Base-by-base conservation (phyloP, 2,329 filamentous ascomycete genomes). In the Apiospora rasikravindrae region DNA sequence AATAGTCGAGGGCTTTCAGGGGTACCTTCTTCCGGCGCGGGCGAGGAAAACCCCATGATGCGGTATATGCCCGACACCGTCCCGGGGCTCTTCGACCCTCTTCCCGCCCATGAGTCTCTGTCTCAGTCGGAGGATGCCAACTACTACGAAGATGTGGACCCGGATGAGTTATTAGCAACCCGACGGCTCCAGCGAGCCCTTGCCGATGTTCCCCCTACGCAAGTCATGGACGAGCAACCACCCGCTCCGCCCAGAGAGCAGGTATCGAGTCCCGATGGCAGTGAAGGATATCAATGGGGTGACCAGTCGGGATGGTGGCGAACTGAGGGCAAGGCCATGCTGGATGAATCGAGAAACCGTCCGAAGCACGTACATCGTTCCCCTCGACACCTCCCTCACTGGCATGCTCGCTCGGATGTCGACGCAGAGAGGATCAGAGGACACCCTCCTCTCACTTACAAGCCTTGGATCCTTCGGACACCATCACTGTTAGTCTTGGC, bases 401-500 rank as follows among this genome's bases (percentile, higher is more conserved):
- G 79, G 79, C 76, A 78, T 69, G 71, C 78, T 40, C 75, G 75
- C 61, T 73, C 57, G 40, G 75, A 77, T 49, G 73, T 74, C 26
- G 75, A 83, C 69, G 78, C 84, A 47, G 83, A 85, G 71, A 69
- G 80, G 79, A 68, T 81, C 80, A 42, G 79, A 74, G 67, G 81
- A 77, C 66, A 82, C 84, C 75, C 87, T 85, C 82, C 86, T 40
- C 87, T 97, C 40, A 89, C 88, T 69, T 96, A 92, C 81, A 87
- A 93, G 66, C 95, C 95, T 7, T 84, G 86, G 76, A 90, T 94
- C 10, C 83, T 98, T 74, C 91, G 93, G 67, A 88, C 91, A 1
- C 82, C 88, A 67, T 91, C 90, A 19, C 87, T 97, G 75, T 81
- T 87, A 2, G 77, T 88, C 37, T 85, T 94, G 73, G 87, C 91